Conservation (phyloP, 441 rosid species). For the Melastoma candidum region DNA sequence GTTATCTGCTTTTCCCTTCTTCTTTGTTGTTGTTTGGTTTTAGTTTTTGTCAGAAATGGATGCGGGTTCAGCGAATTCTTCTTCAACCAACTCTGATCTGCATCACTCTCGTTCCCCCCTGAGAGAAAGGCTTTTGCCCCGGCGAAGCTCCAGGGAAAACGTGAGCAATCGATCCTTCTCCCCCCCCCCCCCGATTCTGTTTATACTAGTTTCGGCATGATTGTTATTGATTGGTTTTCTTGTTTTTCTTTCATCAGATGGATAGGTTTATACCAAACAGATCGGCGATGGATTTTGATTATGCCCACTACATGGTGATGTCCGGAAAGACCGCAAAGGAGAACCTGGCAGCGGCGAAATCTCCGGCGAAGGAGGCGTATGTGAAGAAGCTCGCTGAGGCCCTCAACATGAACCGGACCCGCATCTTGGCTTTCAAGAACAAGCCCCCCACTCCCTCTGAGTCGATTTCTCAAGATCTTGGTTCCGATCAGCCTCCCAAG, state of each 20-base stretch:
- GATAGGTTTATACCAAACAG: conserved; percentile 44
- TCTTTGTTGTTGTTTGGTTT: too few species aligned
- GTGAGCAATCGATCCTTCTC: not conserved
- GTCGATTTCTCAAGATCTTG: not conserved
- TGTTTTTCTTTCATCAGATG: too few species aligned
- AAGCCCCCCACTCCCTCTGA: not conserved
- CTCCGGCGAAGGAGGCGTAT: conserved; percentile 25
- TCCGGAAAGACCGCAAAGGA: conserved; percentile 14
- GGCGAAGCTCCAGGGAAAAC: conserved; percentile 4
- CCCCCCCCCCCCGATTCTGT: too few species aligned
- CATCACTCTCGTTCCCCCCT: conserved; percentile 8
- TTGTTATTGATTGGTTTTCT: too few species aligned
- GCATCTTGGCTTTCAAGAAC: conserved; percentile 37
- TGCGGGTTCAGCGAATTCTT: conserved; percentile 9
- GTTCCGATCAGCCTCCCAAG: not conserved
- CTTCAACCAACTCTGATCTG: not conserved
- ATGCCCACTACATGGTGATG: conserved; percentile 40
- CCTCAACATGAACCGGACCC: conserved; percentile 33
- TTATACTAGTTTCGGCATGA: too few species aligned
- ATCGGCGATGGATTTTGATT: conserved; percentile 56
- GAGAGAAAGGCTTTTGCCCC: conserved; percentile 4
- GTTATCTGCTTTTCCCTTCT: too few species aligned
- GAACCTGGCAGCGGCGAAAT: conserved; percentile 16
- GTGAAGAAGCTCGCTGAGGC: conserved; percentile 24
- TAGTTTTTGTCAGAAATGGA: conserved; percentile 5